These are phyloP conservation scores for Colletotrichum orchidophilum DNA, from an alignment of 2,329 filamentous ascomycete species.

Conservation along the genomic window DNA sequence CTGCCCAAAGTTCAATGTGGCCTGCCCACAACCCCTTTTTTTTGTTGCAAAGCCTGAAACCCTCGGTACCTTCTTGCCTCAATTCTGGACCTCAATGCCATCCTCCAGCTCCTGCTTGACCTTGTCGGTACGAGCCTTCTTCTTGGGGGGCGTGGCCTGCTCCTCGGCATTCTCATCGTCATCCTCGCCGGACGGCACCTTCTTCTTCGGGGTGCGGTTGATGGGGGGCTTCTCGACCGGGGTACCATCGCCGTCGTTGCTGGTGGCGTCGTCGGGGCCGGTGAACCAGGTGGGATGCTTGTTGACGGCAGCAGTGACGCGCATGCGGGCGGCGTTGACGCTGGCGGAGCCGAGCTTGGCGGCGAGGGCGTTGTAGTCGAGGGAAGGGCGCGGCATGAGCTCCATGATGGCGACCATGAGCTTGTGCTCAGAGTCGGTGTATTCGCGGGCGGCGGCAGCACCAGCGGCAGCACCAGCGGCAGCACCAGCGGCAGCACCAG, in stretches of 20 bases:
- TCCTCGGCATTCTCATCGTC: not conserved
- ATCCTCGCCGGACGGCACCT: not conserved
- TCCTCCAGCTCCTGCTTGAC: not conserved
- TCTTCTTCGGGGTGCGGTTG: not conserved
- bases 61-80: too few species aligned
- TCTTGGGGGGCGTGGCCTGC: not conserved
- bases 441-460: not conserved
- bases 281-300: slow-evolving; percentile 12
- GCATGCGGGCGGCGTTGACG: slow-evolving; percentile 14
- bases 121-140: not conserved
- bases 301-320: not conserved
- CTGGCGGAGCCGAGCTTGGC: slow-evolving; percentile 7
- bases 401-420: slow-evolving; percentile 1
- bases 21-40: not conserved
- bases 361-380: slow-evolving; percentile 10
- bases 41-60: not conserved
- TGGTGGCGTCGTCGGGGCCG: not conserved
- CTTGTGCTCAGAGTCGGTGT: not conserved
- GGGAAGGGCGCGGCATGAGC: not conserved
- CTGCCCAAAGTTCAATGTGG: not conserved
- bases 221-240: not conserved
- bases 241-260: not conserved
- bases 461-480: too few species aligned
- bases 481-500: too few species aligned
- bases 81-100: too few species aligned